phyloP scores from a whole-genome alignment of 2,329 filamentous ascomycete species.

The Lasiodiplodia gonubiensis region DNA sequence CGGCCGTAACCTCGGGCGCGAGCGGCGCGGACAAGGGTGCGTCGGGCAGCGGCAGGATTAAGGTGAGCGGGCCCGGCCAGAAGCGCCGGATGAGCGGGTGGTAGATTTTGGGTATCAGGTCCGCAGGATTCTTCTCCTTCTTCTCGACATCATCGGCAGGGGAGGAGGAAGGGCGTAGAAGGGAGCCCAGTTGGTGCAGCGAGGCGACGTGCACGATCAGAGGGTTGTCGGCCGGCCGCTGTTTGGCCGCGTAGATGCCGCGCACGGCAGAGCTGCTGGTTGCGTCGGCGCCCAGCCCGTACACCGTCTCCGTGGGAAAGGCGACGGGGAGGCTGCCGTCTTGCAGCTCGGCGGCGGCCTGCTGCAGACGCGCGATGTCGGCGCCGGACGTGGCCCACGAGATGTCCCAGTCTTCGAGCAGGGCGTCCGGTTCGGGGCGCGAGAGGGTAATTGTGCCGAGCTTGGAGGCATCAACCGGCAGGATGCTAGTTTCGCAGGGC shows the following conservation, averaged over 20 bases:
- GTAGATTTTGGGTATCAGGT: slow-evolving; percentile 76
- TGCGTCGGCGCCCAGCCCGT: slow-evolving; percentile 94
- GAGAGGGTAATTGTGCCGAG: slow-evolving; percentile 46
- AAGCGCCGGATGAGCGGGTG: slow-evolving; percentile 77
- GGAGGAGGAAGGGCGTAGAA: slow-evolving; percentile 53
- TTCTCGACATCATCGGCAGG: slow-evolving; percentile 29
- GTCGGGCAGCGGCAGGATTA: slow-evolving; percentile 78
- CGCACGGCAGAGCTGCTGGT: slow-evolving; percentile 81
- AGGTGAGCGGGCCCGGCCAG: slow-evolving; percentile 94
- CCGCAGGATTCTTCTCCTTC: slow-evolving; percentile 32
- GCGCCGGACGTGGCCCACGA: slow-evolving; percentile 42
- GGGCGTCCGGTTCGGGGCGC: slow-evolving; percentile 26
- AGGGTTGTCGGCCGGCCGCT: slow-evolving; percentile 90
- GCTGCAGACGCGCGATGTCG: slow-evolving; percentile 61
- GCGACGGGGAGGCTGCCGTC: slow-evolving; percentile 78
- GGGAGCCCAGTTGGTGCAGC: slow-evolving; percentile 71
- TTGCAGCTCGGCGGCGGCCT: slow-evolving; percentile 70
- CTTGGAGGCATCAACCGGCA: slow-evolving; percentile 49
- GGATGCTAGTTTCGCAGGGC: slow-evolving; percentile 42
- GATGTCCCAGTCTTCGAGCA: slow-evolving; percentile 44
- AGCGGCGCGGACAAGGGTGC: slow-evolving; percentile 63
- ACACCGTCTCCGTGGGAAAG: slow-evolving; percentile 97
- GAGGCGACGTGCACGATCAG: slow-evolving; percentile 92
- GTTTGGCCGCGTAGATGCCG: slow-evolving; percentile 93
- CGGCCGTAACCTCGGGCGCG: slow-evolving; percentile 90